A percentile compares a stretch with the other conserved stretches of the same genome.
phyloP scores from a whole-genome alignment of 2,329 filamentous ascomycete species.

The Herpotrichia juniperi region DNA sequence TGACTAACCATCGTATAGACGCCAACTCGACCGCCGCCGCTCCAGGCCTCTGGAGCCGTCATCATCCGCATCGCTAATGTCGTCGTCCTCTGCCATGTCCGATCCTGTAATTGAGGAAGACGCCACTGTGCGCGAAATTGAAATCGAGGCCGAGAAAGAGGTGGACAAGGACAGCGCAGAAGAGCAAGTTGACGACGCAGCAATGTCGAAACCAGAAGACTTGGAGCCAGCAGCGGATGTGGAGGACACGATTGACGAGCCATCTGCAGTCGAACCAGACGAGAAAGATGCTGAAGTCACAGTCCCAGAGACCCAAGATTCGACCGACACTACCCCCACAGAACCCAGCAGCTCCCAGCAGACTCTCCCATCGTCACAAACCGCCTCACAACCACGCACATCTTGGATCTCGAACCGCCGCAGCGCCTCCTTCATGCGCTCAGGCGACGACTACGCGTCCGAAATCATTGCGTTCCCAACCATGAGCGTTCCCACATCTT shows the following conservation, averaged over 20 bases:
- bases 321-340: slow-evolving; percentile 27
- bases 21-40: slow-evolving; percentile 90
- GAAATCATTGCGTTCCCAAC: slow-evolving; percentile 39
- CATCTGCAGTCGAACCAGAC: slow-evolving; percentile 5
- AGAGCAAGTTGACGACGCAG: not conserved
- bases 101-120: slow-evolving; percentile 42
- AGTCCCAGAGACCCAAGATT: slow-evolving; percentile 21
- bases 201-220: slow-evolving; percentile 1
- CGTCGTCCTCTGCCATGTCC: slow-evolving; percentile 44
- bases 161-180: not conserved
- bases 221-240: not conserved
- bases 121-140: slow-evolving; percentile 24
- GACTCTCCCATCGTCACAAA: slow-evolving; percentile 37
- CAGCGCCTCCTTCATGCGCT: slow-evolving; percentile 48
- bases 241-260: slow-evolving; percentile 8
- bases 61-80: slow-evolving; percentile 41
- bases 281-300: not conserved
- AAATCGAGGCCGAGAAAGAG: slow-evolving; percentile 13
- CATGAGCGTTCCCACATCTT: slow-evolving; percentile 19
- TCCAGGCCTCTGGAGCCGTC: slow-evolving; percentile 70
- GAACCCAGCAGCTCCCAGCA: slow-evolving; percentile 41
- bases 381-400: slow-evolving; percentile 34
- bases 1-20: slow-evolving; percentile 65
- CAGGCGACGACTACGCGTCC: slow-evolving; percentile 38
- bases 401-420: slow-evolving; percentile 55